These are phyloP conservation scores for Anisodus tanguticus DNA, from an alignment of 257 asterid species.

Conservation along the genomic window DNA sequence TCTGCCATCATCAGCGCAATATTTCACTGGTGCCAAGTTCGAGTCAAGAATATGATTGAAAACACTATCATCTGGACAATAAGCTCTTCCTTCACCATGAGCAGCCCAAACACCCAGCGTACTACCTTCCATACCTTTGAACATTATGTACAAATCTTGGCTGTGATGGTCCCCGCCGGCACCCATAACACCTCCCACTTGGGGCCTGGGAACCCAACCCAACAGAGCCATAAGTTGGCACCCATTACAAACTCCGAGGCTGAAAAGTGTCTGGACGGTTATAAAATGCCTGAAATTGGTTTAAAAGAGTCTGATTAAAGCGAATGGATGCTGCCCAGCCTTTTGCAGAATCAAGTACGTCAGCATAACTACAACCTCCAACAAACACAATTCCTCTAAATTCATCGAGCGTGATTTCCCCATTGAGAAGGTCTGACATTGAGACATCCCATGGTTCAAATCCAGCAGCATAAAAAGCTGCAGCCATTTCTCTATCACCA, in stretches of 20 bases:
- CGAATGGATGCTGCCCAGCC: slow-evolving; percentile 97
- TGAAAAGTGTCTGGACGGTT: slow-evolving; percentile 76
- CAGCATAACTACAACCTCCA: slow-evolving; percentile 97
- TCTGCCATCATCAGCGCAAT: slow-evolving; percentile 76
- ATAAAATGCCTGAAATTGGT: slow-evolving; percentile 80
- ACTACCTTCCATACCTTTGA: slow-evolving; percentile 92
- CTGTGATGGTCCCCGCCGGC: slow-evolving; percentile 70
- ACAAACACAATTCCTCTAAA: slow-evolving; percentile 82
- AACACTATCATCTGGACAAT: slow-evolving; percentile 66
- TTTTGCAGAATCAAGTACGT: slow-evolving; percentile 91
- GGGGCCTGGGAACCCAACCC: slow-evolving; percentile 94
- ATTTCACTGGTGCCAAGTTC: slow-evolving; percentile 71
- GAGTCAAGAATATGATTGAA: slow-evolving; percentile 50
- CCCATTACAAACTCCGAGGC: slow-evolving; percentile 94
- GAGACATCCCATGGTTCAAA: slow-evolving; percentile 95
- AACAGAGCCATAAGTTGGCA: slow-evolving; percentile 97
- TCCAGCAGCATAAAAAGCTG: slow-evolving; percentile 88
- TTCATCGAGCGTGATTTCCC: slow-evolving; percentile 49
- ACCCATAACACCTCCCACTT: slow-evolving; percentile 75
- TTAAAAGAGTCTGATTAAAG: slow-evolving; percentile 67
- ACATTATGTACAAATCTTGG: slow-evolving; percentile 88
- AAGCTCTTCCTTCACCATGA: slow-evolving; percentile 93
- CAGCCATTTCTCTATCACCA: slow-evolving; percentile 97
- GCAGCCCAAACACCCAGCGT: slow-evolving; percentile 94
- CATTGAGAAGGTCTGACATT: slow-evolving; percentile 93